Evolutionary conservation across 306 rosid genomes (phyloP).

Genomic region (Prunus salicina): DNA sequence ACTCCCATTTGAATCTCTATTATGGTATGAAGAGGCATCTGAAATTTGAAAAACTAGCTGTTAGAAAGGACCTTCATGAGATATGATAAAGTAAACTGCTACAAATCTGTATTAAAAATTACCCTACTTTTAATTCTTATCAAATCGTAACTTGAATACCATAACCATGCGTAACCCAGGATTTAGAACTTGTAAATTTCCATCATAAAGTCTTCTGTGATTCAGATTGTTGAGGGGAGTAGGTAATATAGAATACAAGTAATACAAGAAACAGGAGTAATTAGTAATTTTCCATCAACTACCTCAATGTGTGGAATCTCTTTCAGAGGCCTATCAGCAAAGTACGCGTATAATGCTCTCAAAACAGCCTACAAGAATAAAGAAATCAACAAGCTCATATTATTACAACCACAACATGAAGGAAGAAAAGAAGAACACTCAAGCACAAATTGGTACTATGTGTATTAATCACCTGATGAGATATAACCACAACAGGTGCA

Average conservation of each 20-base stretch:
- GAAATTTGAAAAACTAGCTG: slow-evolving; percentile 11
- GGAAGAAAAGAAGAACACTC: neutral
- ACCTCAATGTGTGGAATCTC: slow-evolving; percentile 99
- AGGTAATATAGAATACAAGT: neutral
- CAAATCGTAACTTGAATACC: neutral
- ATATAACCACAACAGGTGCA: slow-evolving; percentile 95
- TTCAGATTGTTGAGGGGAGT: neutral
- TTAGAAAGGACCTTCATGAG: neutral
- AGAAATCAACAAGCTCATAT: slow-evolving; percentile 5
- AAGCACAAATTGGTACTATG: neutral
- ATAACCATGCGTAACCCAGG: neutral
- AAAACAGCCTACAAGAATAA: slow-evolving; percentile 76
- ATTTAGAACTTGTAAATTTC: neutral
- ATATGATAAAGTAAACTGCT: neutral
- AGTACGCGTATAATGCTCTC: slow-evolving; percentile 95
- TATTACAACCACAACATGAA: slow-evolving; percentile 15
- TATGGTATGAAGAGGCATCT: slow-evolving; percentile 97
- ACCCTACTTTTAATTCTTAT: neutral
- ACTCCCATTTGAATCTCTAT: slow-evolving; percentile 99
- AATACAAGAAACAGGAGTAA: neutral
- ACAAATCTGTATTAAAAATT: neutral
- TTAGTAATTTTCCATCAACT: slow-evolving; percentile 4
- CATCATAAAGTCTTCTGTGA: neutral
- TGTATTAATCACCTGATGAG: slow-evolving; percentile 90
- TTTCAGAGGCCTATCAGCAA: slow-evolving; percentile 93